These are phyloP conservation scores for Cryomyces minteri DNA, from an alignment of 495 filamentous ascomycete species.

Conservation along the genomic window DNA sequence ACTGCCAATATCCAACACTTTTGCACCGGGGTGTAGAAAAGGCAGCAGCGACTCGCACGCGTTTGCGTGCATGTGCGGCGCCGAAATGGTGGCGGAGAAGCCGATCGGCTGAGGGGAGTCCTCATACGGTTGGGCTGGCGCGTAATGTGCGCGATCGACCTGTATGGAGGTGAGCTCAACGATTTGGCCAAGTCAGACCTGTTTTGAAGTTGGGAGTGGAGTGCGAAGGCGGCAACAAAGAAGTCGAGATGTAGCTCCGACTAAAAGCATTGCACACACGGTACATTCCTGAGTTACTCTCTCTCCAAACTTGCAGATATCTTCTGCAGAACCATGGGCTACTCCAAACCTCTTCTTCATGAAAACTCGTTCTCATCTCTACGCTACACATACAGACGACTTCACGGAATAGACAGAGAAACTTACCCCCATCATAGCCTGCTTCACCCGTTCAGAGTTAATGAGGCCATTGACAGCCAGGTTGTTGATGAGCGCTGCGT, in stretches of 20 bases:
- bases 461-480: slow-evolving; percentile 56
- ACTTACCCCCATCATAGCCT: slow-evolving; percentile 59
- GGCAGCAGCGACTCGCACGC: slow-evolving; percentile 32
- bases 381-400: background rate
- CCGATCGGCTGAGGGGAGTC: slow-evolving; percentile 89
- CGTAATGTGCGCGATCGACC: slow-evolving; percentile 86
- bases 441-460: slow-evolving; percentile 44
- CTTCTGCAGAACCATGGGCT: too few relatives aligned
- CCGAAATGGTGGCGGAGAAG: slow-evolving; percentile 74
- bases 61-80: slow-evolving; percentile 92
- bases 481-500: slow-evolving; percentile 63
- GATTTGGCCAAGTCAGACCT: too few relatives aligned
- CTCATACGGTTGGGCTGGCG: slow-evolving; percentile 47
- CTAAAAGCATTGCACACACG: background rate
- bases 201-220: too few relatives aligned
- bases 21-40: slow-evolving; percentile 26
- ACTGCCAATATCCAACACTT: slow-evolving; percentile 74
- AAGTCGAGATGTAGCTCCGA: too few relatives aligned
- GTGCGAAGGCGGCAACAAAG: too few relatives aligned
- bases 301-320: too few relatives aligned
- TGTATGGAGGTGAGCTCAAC: slow-evolving; percentile 13
- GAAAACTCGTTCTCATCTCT: too few relatives aligned
- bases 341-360: too few relatives aligned
- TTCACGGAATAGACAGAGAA: background rate
- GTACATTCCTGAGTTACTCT: too few relatives aligned